Conservation (phyloP, 2,329 filamentous ascomycete species). For the Neophaeococcomyces aloes region DNA sequence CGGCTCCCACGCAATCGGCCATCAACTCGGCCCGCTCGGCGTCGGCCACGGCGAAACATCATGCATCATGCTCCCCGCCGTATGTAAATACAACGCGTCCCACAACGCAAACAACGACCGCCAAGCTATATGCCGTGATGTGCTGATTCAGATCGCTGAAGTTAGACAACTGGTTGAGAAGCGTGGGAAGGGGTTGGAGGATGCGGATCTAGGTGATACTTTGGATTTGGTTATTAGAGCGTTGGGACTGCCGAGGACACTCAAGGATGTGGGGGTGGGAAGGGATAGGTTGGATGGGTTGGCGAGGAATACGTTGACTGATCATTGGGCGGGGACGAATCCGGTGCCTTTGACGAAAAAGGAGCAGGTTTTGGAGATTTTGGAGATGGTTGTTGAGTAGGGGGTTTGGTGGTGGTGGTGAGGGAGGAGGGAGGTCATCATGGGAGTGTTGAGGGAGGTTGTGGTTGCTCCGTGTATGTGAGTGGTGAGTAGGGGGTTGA, state of each 20-base stretch:
- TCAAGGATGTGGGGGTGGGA: slow-evolving; percentile 43
- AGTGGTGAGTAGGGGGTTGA: no score
- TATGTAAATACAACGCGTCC: slow-evolving; percentile 45
- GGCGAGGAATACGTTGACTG: slow-evolving; percentile 40
- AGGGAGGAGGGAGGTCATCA: no score
- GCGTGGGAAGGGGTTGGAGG: slow-evolving; percentile 19
- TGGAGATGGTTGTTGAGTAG: slow-evolving; percentile 32
- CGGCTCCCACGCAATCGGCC: slow-evolving; percentile 43
- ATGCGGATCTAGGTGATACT: slow-evolving; percentile 41
- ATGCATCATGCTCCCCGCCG: slow-evolving; percentile 45
- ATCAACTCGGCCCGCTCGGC: slow-evolving; percentile 44
- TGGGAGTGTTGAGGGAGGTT: no score
- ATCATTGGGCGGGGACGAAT: slow-evolving; percentile 43
- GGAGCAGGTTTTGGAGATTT: slow-evolving; percentile 42
- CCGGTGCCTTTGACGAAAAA: slow-evolving; percentile 39
- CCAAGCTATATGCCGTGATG: slow-evolving; percentile 32
- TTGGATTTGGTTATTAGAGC: slow-evolving; percentile 42
- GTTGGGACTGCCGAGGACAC: slow-evolving; percentile 44
- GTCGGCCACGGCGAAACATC: slow-evolving; percentile 53
- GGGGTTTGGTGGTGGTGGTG: no score
- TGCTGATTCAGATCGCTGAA: slow-evolving; percentile 31
- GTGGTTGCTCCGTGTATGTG: no score
- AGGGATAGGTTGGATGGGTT: slow-evolving; percentile 39
- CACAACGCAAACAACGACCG: slow-evolving; percentile 33
- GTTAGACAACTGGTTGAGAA: slow-evolving; percentile 30